Evolutionary conservation across 2,329 filamentous ascomycete genomes (phyloP), one percentile per base, ranked within the genome.

Genomic region (Calcarisporium arbuscula): DNA sequence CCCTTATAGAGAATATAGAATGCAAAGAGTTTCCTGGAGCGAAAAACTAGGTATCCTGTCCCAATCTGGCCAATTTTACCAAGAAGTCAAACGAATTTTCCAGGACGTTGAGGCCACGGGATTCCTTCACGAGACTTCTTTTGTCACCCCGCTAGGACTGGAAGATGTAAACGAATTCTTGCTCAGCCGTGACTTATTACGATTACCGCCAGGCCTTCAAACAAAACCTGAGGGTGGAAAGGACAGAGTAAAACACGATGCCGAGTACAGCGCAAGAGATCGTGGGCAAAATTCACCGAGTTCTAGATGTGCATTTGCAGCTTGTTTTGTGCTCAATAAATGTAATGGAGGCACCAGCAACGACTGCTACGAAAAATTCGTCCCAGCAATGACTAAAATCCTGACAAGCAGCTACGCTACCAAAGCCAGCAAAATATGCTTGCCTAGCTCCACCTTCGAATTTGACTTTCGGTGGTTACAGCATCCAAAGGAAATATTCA

Each of bases 1-100:
- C 35, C 69, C 71, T 0, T 0, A 11, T 0, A 18, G 64, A 7
- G 10, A 39, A 8, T 38, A 45, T 11, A 51, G 56, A 0, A 76
- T 77, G 70, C 67, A 78, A 35, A 55, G 30, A 1, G 56, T 72
- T 4, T 2, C 11, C 0, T 78, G 72, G 73, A 34, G 46, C 0
- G 1, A 37, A 0, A n/a, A 33, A 0, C 45, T 76, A 0, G 54
- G 58, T 2, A 58, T 54, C 5, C 41, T 69, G 2, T 48, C 65
- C 0, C 72, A 77, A 34, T 61, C 75, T 35, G 56, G 57, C 1
- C 45, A 48, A 1, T 71, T 72, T 27, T 52, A 52, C 21, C 40
- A 21, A n/a, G 25, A 11, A 1, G 26, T 11, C 2, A 12, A 17
- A 1, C 32, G 38, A 2, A 32, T 29, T 16, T 15, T 38, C 0